A percentile compares a stretch with the other conserved stretches of the same genome.
Evolutionary conservation across 2,329 filamentous ascomycete species (phyloP).

Genomic region (Didymella lethalis): DNA sequence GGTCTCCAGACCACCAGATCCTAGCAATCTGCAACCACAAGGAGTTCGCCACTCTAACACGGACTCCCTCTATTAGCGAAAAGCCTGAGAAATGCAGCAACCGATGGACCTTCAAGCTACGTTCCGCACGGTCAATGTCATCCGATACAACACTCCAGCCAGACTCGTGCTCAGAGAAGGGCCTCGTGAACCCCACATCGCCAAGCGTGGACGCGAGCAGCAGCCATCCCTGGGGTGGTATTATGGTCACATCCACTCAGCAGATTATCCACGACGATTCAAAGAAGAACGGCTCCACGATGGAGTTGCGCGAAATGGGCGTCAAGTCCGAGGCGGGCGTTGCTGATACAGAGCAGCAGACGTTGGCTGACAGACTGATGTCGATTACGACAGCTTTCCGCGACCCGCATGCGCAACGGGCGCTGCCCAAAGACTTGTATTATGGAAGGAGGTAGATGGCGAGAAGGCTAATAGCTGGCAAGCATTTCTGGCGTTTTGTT

Average conservation of each 20-base stretch:
- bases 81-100: slow-evolving; percentile 15
- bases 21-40: slow-evolving; percentile 56
- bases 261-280: slow-evolving; percentile 44
- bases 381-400: slow-evolving; percentile 44
- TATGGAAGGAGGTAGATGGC: slow-evolving; percentile 24
- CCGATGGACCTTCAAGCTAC: slow-evolving; percentile 30
- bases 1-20: slow-evolving; percentile 56
- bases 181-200: slow-evolving; percentile 30
- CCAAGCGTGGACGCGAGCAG: slow-evolving; percentile 13
- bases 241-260: slow-evolving; percentile 51
- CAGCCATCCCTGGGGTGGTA: slow-evolving; percentile 45
- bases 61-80: slow-evolving; percentile 22
- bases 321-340: slow-evolving; percentile 43
- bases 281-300: slow-evolving; percentile 27
- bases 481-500: slow-evolving; percentile 16
- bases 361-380: slow-evolving; percentile 51
- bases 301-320: slow-evolving; percentile 47
- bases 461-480: background rate
- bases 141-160: slow-evolving; percentile 29
- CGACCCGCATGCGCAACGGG: slow-evolving; percentile 30
- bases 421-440: slow-evolving; percentile 23
- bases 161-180: slow-evolving; percentile 45
- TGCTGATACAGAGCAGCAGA: slow-evolving; percentile 52
- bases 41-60: slow-evolving; percentile 53
- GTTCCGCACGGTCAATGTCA: slow-evolving; percentile 14